Conservation (phyloP, 2,329 filamentous ascomycete species). For the Phaeophleospora eucalypticola region DNA sequence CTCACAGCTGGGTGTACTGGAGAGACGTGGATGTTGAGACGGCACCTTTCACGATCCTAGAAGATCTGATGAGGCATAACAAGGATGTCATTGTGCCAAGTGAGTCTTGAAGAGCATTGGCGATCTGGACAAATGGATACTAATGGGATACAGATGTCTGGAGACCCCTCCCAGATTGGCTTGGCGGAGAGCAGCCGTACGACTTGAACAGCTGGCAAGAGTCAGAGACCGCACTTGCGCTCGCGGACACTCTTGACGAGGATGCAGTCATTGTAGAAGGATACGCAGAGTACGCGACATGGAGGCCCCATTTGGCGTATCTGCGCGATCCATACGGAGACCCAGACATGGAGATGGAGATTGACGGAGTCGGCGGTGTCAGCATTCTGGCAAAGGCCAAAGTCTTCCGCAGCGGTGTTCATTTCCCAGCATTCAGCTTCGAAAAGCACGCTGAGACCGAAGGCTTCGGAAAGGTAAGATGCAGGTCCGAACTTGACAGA, state of each 20-base stretch:
- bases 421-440: constrained; percentile 98
- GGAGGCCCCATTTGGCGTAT: constrained; percentile 95
- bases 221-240: constrained; percentile 88
- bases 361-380: constrained; percentile 94
- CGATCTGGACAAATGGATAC: constrained; percentile 48
- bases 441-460: constrained; percentile 98
- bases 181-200: constrained; percentile 96
- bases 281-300: constrained; percentile 97
- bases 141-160: constrained; percentile 63
- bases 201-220: constrained; percentile 99
- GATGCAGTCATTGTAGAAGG: constrained; percentile 98
- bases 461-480: constrained; percentile 87
- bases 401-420: constrained; percentile 90
- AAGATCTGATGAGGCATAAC: constrained; percentile 97
- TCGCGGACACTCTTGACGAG: constrained; percentile 93
- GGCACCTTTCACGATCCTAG: constrained; percentile 90
- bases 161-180: constrained; percentile 97
- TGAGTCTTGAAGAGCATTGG: no score
- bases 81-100: constrained; percentile 98
- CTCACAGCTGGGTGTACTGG: constrained; percentile 99
- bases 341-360: constrained; percentile 99
- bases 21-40: constrained; percentile 98
- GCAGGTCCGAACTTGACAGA: neutral
- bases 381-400: constrained; percentile 94
- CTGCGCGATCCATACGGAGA: constrained; percentile 95